Evolutionary conservation across 2,329 filamentous ascomycete species (phyloP), one percentile per base, ranked within the genome.

Genomic region (Cyphellophora europaea): DNA sequence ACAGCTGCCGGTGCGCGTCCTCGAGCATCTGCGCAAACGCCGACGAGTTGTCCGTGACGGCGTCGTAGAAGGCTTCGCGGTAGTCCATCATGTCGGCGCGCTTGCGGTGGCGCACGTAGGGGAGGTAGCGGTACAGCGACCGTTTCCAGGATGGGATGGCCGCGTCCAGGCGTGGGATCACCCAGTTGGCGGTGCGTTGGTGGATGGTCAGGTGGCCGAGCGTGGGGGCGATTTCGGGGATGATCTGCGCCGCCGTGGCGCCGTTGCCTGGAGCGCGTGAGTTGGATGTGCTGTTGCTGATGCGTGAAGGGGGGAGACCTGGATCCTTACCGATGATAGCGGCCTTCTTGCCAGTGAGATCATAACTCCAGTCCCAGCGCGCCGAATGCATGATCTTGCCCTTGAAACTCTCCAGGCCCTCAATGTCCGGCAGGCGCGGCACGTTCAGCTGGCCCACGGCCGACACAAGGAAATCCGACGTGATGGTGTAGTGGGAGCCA

Each of bases 261-360:
- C 69, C 72, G 48, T 74, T 77, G 3, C 74, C 73, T n/a, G n/a
- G n/a, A n/a, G n/a, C n/a, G n/a, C n/a, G n/a, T n/a, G n/a, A n/a
- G n/a, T n/a, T n/a, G n/a, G n/a, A n/a, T n/a, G n/a, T n/a, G n/a
- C n/a, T n/a, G n/a, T n/a, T n/a, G n/a, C n/a, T n/a, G n/a, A n/a
- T n/a, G n/a, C n/a, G n/a, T n/a, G n/a, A n/a, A n/a, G n/a, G n/a
- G n/a, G n/a, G n/a, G 23, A n/a, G n/a, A n/a, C n/a, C n/a, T n/a
- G n/a, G n/a, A 1, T 77, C 77, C 0, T 74, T 80, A 6, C 77
- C 77, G 12, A 79, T 67, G n/a, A 78, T 53, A 1, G 66, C 73
- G 27, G 77, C 64, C 33, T 62, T 65, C 56, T 76, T 76, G 6
- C 60, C 68, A 18, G 55, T 51, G n/a, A 73, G 46, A 32, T 67